Evolutionary conservation across 768 basidiomycete genomes (phyloP).

Genomic region (Suillus clintonianus): DNA sequence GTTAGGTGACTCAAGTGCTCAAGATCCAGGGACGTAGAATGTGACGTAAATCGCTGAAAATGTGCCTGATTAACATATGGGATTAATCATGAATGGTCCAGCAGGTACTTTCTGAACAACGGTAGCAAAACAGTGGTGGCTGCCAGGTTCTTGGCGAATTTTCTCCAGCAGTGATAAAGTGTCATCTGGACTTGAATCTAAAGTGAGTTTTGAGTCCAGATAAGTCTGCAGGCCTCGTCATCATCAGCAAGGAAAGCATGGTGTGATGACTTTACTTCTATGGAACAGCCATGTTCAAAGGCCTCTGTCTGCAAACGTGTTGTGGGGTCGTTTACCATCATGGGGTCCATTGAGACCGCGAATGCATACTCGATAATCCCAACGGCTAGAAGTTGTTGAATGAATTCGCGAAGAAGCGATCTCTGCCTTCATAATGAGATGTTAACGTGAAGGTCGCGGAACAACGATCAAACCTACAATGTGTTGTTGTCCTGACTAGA

Average conservation of each 20-base stretch:
- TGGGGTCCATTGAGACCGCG: slow-evolving; percentile 52
- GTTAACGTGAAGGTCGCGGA: slow-evolving; percentile 11
- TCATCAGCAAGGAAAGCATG: slow-evolving; percentile 3
- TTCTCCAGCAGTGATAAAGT: slow-evolving; percentile 33
- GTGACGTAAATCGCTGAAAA: slow-evolving; percentile 57
- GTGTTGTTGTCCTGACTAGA: slow-evolving; percentile 15
- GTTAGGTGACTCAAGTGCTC: slow-evolving; percentile 74
- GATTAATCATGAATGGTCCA: background rate
- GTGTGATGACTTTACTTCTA: slow-evolving; percentile 46
- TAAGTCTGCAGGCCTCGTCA: slow-evolving; percentile 34
- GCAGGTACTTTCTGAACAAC: slow-evolving; percentile 54
- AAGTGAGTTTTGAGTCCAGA: slow-evolving; percentile 57
- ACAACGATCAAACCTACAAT: slow-evolving; percentile 10
- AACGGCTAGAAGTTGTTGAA: slow-evolving; percentile 54
- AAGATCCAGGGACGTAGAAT: slow-evolving; percentile 56
- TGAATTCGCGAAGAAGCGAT: slow-evolving; percentile 29
- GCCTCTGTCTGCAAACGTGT: slow-evolving; percentile 59
- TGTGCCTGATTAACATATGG: slow-evolving; percentile 5
- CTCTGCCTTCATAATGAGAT: slow-evolving; percentile 16
- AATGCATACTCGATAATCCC: slow-evolving; percentile 58
- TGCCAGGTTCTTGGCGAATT: slow-evolving; percentile 56
- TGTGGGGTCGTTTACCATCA: slow-evolving; percentile 47
- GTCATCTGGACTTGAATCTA: slow-evolving; percentile 49
- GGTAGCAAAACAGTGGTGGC: slow-evolving; percentile 59
- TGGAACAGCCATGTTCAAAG: slow-evolving; percentile 57